These are phyloP conservation scores for Hemerocallis citrina DNA, from an alignment of 106 monocot genomes.

Conservation along the genomic window DNA sequence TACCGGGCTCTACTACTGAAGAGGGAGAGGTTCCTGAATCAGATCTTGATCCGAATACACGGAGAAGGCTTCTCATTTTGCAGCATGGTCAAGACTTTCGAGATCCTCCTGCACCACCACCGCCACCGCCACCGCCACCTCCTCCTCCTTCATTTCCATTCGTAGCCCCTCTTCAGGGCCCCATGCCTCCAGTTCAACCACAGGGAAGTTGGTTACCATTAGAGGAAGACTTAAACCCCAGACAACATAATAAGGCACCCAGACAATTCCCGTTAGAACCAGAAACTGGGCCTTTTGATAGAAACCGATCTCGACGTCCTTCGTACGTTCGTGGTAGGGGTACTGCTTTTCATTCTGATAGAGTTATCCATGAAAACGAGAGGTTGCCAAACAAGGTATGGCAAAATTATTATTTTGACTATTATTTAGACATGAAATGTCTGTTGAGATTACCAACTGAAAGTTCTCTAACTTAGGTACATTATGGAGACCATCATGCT, in stretches of 20 bases:
- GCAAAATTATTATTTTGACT: neutral
- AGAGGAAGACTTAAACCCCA: conserved; percentile 56
- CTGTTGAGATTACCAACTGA: neutral
- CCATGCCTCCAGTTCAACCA: conserved; percentile 47
- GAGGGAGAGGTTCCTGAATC: conserved; percentile 97
- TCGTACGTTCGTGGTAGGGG: conserved; percentile 42
- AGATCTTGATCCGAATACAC: conserved; percentile 87
- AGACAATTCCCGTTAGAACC: conserved; percentile 48
- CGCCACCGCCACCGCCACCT: conserved; percentile 32
- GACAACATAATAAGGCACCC: conserved; percentile 29
- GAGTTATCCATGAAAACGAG: conserved; percentile 34
- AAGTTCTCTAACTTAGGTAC: conserved; percentile 28
- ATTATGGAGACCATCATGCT: conserved; percentile 31
- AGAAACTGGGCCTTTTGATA: conserved; percentile 39
- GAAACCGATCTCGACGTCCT: conserved; percentile 28
- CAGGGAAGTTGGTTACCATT: conserved; percentile 60
- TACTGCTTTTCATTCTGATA: conserved; percentile 36
- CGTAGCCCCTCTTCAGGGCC: conserved; percentile 28
- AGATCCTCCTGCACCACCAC: conserved; percentile 44
- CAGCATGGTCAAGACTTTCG: conserved; percentile 94
- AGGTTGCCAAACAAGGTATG: conserved; percentile 57
- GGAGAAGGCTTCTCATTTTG: conserved; percentile 87
- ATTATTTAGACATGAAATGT: neutral
- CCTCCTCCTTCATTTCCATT: conserved; percentile 25
- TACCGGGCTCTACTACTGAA: conserved; percentile 74